Conservation (phyloP, 2,329 filamentous ascomycete genomes). For the Claviceps citrina region DNA sequence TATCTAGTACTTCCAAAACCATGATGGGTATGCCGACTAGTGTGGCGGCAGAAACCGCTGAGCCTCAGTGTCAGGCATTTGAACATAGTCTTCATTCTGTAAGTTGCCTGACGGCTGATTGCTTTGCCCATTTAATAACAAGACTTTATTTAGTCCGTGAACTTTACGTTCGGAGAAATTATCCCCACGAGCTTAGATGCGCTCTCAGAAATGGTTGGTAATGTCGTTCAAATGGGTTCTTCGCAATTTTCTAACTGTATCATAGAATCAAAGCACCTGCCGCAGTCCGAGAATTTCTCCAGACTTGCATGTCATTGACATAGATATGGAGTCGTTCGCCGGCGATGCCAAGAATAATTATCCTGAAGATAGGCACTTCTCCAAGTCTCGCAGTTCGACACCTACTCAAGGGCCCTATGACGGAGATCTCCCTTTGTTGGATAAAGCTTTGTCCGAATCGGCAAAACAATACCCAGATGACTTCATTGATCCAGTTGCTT, state of each 20-base stretch:
- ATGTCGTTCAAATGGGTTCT: neutral
- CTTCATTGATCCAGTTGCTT: constrained; percentile 3
- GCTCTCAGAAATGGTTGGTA: constrained; percentile 1
- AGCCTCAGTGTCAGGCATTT: neutral
- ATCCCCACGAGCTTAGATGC: neutral
- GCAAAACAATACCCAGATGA: constrained; percentile 1
- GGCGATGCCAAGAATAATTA: neutral
- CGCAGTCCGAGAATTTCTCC: neutral
- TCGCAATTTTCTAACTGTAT: neutral
- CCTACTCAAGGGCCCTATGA: neutral
- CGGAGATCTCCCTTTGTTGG: neutral
- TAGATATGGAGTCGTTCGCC: neutral
- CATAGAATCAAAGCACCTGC: neutral
- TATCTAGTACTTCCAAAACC: neutral
- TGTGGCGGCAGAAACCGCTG: neutral
- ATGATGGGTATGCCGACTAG: neutral
- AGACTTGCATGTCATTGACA: neutral
- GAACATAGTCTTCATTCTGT: neutral
- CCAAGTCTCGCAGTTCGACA: neutral
- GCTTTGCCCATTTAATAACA: neutral
- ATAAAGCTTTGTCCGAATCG: constrained; percentile 6
- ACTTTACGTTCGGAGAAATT: neutral
- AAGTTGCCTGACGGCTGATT: neutral
- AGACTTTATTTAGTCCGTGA: neutral
- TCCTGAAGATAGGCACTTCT: neutral